Base-by-base conservation (phyloP, 2,329 filamentous ascomycete species). In the Trichoderma cornu-damae region DNA sequence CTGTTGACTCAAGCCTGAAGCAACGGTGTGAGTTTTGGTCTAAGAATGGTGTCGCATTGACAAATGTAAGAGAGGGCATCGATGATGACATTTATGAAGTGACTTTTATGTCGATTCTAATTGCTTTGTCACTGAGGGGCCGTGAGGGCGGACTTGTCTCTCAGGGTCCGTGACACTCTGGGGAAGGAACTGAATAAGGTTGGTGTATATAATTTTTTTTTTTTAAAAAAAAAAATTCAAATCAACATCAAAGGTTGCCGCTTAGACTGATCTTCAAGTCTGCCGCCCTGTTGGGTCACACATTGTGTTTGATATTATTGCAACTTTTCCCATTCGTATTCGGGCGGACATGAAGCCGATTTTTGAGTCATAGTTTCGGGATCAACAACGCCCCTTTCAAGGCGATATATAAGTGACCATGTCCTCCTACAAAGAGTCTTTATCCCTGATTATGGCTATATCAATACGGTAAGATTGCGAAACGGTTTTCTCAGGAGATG, bases 21-120 rank as follows among this genome's bases (percentile, higher is more conserved):
- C 60, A 56, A 54, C 64, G 65, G 51, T 72, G 70, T 38, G 61
- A 62, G 2, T 67, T 63, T 37, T 67, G 65, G 65, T 48, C 51
- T 11, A 61, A 52, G 22, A 52, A 63, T 16, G 64, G 61, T 6
- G 24, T 61, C 3, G 50, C 61, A 14, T 58, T 67, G 58, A 59
- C 61, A n/a, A n/a, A n/a, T n/a, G n/a, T 37, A 55, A 65, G n/a
- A 68, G 58, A 63, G 16, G 6, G 16, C 12, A 4, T 8, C 22
- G 44, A 7, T 3, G 44, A 34, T n/a, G 16, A 34, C 16, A 22
- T 34, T 28, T 5, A 16, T 7, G 32, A n/a, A 32, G n/a, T 6
- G 11, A 35, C 16, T 24, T 18, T 12, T 8, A 18, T 12, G 6
- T 48, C 16, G 16, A 18, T 32, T 11, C n/a, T 22, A 26, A n/a